Evolutionary conservation across 169 alveolate species (phyloP).

Genomic region (Plasmodium ovale): DNA sequence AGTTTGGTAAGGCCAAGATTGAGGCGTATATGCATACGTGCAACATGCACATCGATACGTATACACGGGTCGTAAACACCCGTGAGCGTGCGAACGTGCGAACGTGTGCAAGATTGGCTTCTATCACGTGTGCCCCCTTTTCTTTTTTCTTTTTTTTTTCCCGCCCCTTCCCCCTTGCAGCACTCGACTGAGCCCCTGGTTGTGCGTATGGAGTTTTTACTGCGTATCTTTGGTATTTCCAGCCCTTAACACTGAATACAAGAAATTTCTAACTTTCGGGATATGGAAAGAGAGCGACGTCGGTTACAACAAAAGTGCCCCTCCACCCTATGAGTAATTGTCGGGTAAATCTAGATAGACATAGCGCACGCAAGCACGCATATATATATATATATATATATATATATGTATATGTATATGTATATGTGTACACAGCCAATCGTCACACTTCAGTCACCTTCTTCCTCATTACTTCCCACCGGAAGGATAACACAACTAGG

Average conservation of each 20-base stretch:
- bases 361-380: neutral
- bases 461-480: too few relatives aligned
- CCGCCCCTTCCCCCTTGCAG: slow-evolving; percentile 44
- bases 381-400: neutral
- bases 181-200: slow-evolving; percentile 82
- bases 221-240: slow-evolving; percentile 83
- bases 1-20: slow-evolving; percentile 81
- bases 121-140: neutral
- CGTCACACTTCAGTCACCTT: neutral
- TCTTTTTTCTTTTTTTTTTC: neutral
- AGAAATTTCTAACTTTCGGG: slow-evolving; percentile 80
- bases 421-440: neutral
- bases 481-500: too few relatives aligned
- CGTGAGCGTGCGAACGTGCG: neutral
- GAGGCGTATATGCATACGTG: too few relatives aligned
- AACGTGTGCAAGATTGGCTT: neutral
- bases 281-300: slow-evolving; percentile 84
- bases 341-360: too few relatives aligned
- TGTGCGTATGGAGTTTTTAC: slow-evolving; percentile 76
- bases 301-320: slow-evolving; percentile 81
- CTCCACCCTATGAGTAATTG: slow-evolving; percentile 75
- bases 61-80: neutral
- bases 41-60: too few relatives aligned
- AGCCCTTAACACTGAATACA: slow-evolving; percentile 72
- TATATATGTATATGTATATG: neutral